Percentiles rank a stretch among this genome's conserved stretches.
Conservation (phyloP, 768 basidiomycete species). For the Naganishia vishniacii region DNA sequence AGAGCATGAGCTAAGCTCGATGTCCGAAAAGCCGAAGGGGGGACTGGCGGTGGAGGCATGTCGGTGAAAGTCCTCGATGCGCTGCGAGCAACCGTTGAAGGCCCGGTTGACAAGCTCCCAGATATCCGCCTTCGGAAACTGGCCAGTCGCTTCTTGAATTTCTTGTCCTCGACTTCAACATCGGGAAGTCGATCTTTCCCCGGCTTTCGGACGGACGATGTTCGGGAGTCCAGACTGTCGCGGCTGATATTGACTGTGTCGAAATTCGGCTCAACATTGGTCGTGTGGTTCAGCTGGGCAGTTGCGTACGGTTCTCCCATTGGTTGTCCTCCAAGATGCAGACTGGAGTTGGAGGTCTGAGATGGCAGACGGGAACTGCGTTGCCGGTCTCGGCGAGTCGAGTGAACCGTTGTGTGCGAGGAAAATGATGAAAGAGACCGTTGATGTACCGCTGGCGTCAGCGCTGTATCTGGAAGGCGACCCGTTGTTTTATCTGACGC, state of each 20-base stretch:
- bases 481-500: background rate
- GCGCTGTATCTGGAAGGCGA: background rate
- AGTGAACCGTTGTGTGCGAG: background rate
- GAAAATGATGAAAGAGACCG: background rate
- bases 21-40: background rate
- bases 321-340: background rate
- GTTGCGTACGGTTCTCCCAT: too few relatives aligned
- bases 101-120: background rate
- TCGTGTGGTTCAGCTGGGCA: too few relatives aligned
- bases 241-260: background rate
- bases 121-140: slow-evolving; percentile 3
- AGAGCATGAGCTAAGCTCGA: background rate
- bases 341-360: background rate
- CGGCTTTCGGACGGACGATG: background rate
- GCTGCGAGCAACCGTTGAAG: background rate
- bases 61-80: background rate
- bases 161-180: background rate
- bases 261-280: too few relatives aligned
- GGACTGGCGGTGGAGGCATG: slow-evolving; percentile 11
- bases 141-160: background rate
- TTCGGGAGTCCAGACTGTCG: background rate
- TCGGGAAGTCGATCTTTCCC: background rate
- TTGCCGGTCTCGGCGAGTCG: background rate
- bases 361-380: background rate
- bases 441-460: background rate